Evolutionary conservation across 768 basidiomycete species (phyloP), one percentile per base, ranked within the genome.

Genomic region (Hypsizygus marmoreus): DNA sequence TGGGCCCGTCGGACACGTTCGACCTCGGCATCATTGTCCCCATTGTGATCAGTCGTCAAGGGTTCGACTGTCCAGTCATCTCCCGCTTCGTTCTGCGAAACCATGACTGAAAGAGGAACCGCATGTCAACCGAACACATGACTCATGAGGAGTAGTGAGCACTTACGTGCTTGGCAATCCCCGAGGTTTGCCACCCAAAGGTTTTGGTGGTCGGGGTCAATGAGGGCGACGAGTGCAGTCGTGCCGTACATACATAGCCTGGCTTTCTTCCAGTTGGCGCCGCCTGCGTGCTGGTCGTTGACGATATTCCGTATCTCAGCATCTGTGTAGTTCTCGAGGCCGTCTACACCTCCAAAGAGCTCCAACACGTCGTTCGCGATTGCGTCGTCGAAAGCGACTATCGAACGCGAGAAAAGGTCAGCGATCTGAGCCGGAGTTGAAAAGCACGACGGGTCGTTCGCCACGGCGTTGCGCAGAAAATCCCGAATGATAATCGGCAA

Each of bases 151-250:
- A 30, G 35, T 31, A 26, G 56, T 53, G 49, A 49, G 33, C 19
- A 68, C 83, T 51, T 52, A 87, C 87, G 73, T 49, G 86, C 86
- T 72, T 86, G 83, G 61, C 86, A 89, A 58, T 91, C 88, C 11
- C 88, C 88, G 20, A 91, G 72, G 58, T 89, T 89, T 5, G 87
- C 88, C 36, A 90, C 67, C 88, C 88, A 91, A 16, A 90, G 68
- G 51, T 88, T 79, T 57, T 77, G 71, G 51, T 79, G 76, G 14
- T 79, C 71, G 26, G 87, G 85, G 66, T 89, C 86, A 31, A 85
- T 75, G 28, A 91, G 73, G 7, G 88, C 77, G 31, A 90, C 76
- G 24, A 90, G 75, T 4, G 84, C 86, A 2, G 88, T 90, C 0
- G 84, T 87, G 16, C 88, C 88, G 54, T 88, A 86, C 80, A 91